Base-by-base conservation (phyloP, 495 filamentous ascomycete species). In the Haplographium delicatum region DNA sequence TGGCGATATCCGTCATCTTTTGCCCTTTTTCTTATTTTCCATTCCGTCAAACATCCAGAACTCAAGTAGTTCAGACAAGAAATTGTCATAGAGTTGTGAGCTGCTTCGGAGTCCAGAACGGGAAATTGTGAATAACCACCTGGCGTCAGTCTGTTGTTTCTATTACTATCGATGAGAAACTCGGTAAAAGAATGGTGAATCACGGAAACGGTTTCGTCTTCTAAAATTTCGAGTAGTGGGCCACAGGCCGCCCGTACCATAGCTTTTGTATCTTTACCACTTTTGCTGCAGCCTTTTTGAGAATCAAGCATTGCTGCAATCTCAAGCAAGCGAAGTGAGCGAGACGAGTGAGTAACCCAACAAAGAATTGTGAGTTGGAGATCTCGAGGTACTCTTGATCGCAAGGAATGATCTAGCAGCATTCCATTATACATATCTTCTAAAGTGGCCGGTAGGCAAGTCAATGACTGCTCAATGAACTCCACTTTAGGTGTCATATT, bases 131-230 rank as follows among this genome's bases (percentile, higher is more conserved):
- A 41, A 47, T 34, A 9, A 1, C 18, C 23, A 0, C 15, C 38
- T 1, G 37, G 5, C 26, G 51, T 11, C 18, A 9, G 6, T 15
- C 16, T 26, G 18, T 19, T 25, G 4, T 10, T 40, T 43, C 60
- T 55, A 5, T 35, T 16, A 1, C 50, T 26, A 34, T 66, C 66
- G 18, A 56, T 41, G n/a, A 79, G 64, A 58, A 69, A 79, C 48
- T 79, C 76, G 1, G 73, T 76, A 20, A 79, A 68, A n/a, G 74
- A 76, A 55, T 78, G 76, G 38, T 80, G 76, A 24, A 78, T 63
- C 4, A 78, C 64, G 11, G 54, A 68, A 15, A 79, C 62, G 0
- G 71, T 74, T 51, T 79, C 74, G 40, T 79, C 72, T 11, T 64
- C 60, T 2, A 71, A 59, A 22, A 79, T 66, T 46, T 78, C 70